Base-by-base conservation (phyloP, 1,139 yeast species). In the Suhomyces bokatorum region DNA sequence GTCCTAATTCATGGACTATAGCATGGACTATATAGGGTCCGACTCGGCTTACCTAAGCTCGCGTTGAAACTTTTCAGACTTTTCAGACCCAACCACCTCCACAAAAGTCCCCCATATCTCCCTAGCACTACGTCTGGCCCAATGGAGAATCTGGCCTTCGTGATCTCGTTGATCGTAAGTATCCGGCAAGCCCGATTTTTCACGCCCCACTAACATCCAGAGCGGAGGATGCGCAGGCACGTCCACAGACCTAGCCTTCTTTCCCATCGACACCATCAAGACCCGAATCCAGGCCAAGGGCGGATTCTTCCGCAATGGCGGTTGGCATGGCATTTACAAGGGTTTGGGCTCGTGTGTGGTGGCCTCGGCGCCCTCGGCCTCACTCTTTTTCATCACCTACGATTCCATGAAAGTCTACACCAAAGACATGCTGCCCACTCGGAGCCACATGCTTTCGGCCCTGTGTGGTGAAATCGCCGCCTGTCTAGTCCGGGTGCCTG, bases 211-310 rank as follows among this genome's bases (percentile, higher is more conserved):
- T 54, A 56, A 59, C 62, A 29, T 38, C 10, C 48, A 83, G 82
- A 83, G 95, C 59, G 99, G 99, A 37, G 99, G 89, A 14, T 84
- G 95, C 53, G 97, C 99, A 2, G 99, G 99, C 11, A 91, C 97
- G 3, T 84, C 95, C 6, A 91, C 97, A 1, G 99, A 93, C 67
- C 72, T 93, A 38, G 90, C 87, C 8, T 93, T 93, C 66, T 93
- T 93, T 71, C 99, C 99, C 9, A 88, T 93, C 37, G 99, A 95
- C 57, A 95, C 99, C 2, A 58, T 93, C 50, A 93, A 93, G 67
- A 93, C 99, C 0, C 71, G 99, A 47, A 70, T 93, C 14, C 99
- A 93, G 63, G 98, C 99, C 29, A 83, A 83, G 59, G 97, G 97
- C 27, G 99, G 99, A 0, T 91, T 93, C 59, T 87, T 89, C 63